phyloP scores from a whole-genome alignment of 2,329 filamentous ascomycete genomes.

The Hypomyces rosellus region DNA sequence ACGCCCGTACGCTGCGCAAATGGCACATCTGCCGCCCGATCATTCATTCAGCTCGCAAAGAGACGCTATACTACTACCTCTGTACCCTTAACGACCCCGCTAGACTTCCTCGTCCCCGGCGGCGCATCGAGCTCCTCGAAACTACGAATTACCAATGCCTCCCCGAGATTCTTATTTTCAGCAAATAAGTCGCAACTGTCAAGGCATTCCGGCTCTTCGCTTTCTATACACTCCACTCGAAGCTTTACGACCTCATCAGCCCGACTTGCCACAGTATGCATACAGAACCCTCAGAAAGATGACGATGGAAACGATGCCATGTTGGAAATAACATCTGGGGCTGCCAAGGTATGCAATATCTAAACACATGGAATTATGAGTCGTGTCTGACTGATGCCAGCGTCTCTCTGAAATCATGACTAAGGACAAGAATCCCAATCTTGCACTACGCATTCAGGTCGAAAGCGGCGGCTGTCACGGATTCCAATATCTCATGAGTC shows the following conservation, averaged over 20 bases:
- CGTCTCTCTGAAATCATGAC: constrained; percentile 72
- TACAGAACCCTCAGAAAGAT: constrained; percentile 68
- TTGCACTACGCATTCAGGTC: constrained; percentile 86
- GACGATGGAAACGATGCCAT: constrained; percentile 80
- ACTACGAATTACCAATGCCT: not conserved
- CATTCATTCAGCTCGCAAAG: constrained; percentile 37
- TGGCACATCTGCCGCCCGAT: constrained; percentile 31
- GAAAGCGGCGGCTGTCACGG: constrained; percentile 94
- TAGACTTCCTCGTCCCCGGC: constrained; percentile 37
- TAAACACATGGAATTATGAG: not conserved
- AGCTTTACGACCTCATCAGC: constrained; percentile 33
- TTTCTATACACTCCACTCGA: constrained; percentile 12
- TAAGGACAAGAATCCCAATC: constrained; percentile 65
- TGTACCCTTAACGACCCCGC: constrained; percentile 20
- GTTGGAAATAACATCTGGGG: constrained; percentile 77
- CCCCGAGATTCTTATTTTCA: not conserved
- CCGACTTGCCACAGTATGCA: constrained; percentile 39
- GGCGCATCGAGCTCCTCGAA: constrained; percentile 14
- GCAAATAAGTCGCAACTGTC: not conserved
- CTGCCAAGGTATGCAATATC: constrained; percentile 57
- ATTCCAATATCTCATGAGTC: constrained; percentile 93
- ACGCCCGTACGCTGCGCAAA: constrained; percentile 32
- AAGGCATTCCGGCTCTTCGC: not conserved
- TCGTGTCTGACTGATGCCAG: constrained; percentile 26
- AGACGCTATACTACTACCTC: constrained; percentile 25